Evolutionary conservation across 2,329 filamentous ascomycete species (phyloP).

Genomic region (Claviceps capensis): DNA sequence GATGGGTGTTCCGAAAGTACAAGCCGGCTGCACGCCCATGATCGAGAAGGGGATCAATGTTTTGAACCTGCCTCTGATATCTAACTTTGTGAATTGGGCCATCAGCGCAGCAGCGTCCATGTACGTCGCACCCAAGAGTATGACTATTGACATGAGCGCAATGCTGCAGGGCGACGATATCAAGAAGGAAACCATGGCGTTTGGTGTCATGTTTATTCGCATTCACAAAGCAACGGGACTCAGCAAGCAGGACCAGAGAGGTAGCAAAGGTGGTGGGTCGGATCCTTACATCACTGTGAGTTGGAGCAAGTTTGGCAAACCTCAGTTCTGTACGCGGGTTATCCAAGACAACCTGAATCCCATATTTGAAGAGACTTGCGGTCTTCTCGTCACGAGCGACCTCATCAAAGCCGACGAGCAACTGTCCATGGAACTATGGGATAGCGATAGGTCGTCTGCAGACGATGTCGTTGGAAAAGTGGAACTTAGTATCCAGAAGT

Average conservation of each 20-base stretch:
- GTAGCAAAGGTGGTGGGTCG: conserved; percentile 72
- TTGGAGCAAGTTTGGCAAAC: conserved; percentile 94
- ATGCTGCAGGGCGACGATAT: conserved; percentile 86
- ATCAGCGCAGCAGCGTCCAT: conserved; percentile 76
- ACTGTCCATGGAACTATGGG: conserved; percentile 88
- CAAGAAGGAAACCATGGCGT: conserved; percentile 72
- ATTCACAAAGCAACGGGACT: conserved; percentile 80
- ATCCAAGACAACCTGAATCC: conserved; percentile 93
- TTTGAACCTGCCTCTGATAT: conserved; percentile 81
- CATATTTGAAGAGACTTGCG: conserved; percentile 78
- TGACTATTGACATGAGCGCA: conserved; percentile 82
- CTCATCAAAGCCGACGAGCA: conserved; percentile 90
- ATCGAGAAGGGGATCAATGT: conserved; percentile 83
- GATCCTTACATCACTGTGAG: conserved; percentile 92
- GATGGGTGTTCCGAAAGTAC: conserved; percentile 84
- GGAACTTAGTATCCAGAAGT: conserved; percentile 83
- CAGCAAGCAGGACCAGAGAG: conserved; percentile 79
- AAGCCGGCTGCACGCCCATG: conserved; percentile 85
- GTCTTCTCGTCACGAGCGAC: conserved; percentile 74
- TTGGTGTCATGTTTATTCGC: conserved; percentile 83
- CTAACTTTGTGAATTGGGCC: conserved; percentile 93
- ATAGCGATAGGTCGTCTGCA: conserved; percentile 80
- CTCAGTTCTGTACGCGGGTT: conserved; percentile 92
- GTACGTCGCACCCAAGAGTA: conserved; percentile 88
- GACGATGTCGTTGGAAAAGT: conserved; percentile 94